These are phyloP conservation scores for Vitis labrusca DNA, from an alignment of 164 flowering plant genomes.

Conservation along the genomic window DNA sequence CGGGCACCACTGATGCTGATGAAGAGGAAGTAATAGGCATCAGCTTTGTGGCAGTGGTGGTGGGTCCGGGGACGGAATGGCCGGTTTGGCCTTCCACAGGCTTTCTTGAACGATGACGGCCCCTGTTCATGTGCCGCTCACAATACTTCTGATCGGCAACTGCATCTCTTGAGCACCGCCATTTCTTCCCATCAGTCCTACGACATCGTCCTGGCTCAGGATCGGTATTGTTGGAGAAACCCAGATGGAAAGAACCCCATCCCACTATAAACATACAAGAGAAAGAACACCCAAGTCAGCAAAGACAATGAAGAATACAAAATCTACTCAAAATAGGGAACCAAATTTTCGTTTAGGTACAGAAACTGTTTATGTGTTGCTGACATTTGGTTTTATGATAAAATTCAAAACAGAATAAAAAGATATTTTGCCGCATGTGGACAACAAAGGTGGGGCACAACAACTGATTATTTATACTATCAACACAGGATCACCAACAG, in stretches of 20 bases:
- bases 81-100: conserved; percentile 98
- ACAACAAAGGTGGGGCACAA: neutral
- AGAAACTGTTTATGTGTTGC: neutral
- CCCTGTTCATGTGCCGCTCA: conserved; percentile 93
- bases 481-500: neutral
- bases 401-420: neutral
- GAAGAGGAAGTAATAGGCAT: conserved; percentile 39
- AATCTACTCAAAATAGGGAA: neutral
- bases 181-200: conserved; percentile 96
- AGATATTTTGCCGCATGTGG: neutral
- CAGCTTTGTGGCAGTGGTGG: conserved; percentile 36
- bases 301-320: neutral
- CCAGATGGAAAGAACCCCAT: conserved; percentile 91
- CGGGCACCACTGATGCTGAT: conserved; percentile 31
- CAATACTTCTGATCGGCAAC: conserved; percentile 94
- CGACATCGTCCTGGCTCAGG: conserved; percentile 98
- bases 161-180: conserved; percentile 97
- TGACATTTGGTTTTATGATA: neutral
- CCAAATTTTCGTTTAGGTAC: neutral
- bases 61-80: conserved; percentile 60
- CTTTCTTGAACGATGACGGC: conserved; percentile 99
- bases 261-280: conserved; percentile 43
- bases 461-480: neutral
- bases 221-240: conserved; percentile 75
- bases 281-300: neutral